phyloP scores from a whole-genome alignment of 805 yeast species.

The Candida nanaspora region DNA sequence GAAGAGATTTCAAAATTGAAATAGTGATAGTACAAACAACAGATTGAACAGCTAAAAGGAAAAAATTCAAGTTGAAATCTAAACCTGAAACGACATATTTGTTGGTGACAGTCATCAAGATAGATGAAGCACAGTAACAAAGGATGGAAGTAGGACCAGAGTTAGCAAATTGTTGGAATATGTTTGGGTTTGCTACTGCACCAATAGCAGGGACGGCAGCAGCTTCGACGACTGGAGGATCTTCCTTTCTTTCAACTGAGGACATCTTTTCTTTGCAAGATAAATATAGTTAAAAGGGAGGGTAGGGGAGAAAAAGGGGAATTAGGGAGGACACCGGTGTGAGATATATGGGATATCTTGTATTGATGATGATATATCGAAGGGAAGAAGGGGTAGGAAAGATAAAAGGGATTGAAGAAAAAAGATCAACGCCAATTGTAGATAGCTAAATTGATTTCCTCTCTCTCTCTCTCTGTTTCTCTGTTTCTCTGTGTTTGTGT shows the following conservation, averaged over 20 bases:
- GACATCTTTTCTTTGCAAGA: constrained; percentile 10
- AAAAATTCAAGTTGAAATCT: constrained; percentile 73
- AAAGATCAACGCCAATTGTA: no score
- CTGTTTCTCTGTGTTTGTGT: no score
- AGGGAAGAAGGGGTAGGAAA: not conserved
- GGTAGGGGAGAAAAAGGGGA: not conserved
- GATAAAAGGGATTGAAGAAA: not conserved
- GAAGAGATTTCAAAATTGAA: constrained; percentile 61
- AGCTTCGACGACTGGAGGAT: constrained; percentile 11
- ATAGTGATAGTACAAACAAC: constrained; percentile 74
- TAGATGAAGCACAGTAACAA: constrained; percentile 88
- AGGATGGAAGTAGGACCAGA: constrained; percentile 64
- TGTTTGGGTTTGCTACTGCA: constrained; percentile 9
- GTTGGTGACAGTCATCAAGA: constrained; percentile 95
- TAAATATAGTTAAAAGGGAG: not conserved
- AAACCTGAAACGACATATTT: constrained; percentile 82
- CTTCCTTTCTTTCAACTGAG: constrained; percentile 19
- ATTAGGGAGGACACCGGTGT: no score
- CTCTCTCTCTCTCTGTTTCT: no score
- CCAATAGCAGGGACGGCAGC: constrained; percentile 2
- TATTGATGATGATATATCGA: no score
- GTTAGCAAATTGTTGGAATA: constrained; percentile 30
- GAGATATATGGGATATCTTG: no score
- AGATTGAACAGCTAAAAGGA: constrained; percentile 83
- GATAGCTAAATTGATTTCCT: no score